Percentiles rank a stretch among this genome's conserved stretches.
Conservation (phyloP, 1,284 basidiomycete genomes). For the Polyporus tsugae region DNA sequence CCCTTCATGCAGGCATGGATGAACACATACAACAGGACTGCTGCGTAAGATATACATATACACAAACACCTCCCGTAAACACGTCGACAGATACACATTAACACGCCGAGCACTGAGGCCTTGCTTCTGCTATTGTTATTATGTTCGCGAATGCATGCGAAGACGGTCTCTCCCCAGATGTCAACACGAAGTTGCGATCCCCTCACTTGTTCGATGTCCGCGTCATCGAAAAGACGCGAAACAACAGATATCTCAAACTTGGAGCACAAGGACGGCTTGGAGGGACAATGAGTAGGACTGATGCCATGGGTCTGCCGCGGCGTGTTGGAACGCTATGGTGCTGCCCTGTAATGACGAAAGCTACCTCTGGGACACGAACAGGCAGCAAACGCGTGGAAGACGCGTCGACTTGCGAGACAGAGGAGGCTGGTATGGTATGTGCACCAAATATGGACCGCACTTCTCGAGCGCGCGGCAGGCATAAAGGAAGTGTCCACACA, state of each 20-base stretch:
- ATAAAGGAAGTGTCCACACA: not conserved
- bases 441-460: not conserved
- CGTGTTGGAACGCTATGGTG: not conserved
- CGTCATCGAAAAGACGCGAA: not conserved
- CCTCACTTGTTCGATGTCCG: no score
- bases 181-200: no score
- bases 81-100: no score
- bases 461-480: not conserved
- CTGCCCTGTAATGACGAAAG: not conserved
- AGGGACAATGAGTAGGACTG: not conserved
- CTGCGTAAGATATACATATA: no score
- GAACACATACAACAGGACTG: no score
- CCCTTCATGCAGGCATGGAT: no score
- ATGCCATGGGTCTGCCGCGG: not conserved
- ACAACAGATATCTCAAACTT: not conserved
- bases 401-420: not conserved
- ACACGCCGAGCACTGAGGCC: no score
- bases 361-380: not conserved
- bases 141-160: no score
- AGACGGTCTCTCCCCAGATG: no score
- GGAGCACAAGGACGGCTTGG: not conserved
- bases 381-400: not conserved
- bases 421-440: not conserved
- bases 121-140: no score
- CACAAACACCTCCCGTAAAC: no score